These are phyloP conservation scores for Mucor piriformis DNA, from an alignment of 371 early-diverging fungal species.

Conservation along the genomic window DNA sequence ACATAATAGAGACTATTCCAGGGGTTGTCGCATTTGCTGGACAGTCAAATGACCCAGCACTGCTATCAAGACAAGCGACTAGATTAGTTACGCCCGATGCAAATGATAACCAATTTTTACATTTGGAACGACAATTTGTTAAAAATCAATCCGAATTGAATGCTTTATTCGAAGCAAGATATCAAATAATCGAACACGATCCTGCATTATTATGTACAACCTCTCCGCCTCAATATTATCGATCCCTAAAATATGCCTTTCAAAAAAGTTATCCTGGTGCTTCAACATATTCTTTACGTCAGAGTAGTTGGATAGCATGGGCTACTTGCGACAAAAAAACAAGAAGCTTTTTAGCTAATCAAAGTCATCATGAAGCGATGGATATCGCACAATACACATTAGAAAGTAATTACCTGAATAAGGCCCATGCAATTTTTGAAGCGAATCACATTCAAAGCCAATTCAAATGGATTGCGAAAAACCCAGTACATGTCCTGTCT, in stretches of 20 bases:
- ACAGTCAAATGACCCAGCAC: background rate
- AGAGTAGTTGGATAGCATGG: conserved; percentile 29
- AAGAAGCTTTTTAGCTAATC: background rate
- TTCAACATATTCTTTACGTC: no score
- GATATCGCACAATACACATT: conserved; percentile 3
- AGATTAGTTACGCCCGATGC: conserved; percentile 19
- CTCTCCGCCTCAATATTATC: conserved; percentile 31
- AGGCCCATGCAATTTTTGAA: conserved; percentile 24
- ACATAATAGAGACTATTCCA: conserved; percentile 12
- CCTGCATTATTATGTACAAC: conserved; percentile 11
- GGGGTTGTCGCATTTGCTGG: conserved; percentile 37
- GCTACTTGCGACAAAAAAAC: background rate
- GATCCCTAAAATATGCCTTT: no score
- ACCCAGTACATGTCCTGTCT: background rate
- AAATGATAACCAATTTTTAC: conserved; percentile 18
- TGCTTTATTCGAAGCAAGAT: conserved; percentile 24
- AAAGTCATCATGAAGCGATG: background rate
- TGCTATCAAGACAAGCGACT: conserved; percentile 25
- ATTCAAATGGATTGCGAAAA: conserved; percentile 18
- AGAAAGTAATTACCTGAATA: conserved; percentile 2
- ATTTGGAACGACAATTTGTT: conserved; percentile 20
- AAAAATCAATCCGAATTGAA: conserved; percentile 26
- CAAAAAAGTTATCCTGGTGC: no score
- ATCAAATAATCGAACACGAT: conserved; percentile 10
- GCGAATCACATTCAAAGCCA: conserved; percentile 9